These are phyloP conservation scores for Botrytis tulipae DNA, from an alignment of 2,329 filamentous ascomycete genomes.

Conservation along the genomic window DNA sequence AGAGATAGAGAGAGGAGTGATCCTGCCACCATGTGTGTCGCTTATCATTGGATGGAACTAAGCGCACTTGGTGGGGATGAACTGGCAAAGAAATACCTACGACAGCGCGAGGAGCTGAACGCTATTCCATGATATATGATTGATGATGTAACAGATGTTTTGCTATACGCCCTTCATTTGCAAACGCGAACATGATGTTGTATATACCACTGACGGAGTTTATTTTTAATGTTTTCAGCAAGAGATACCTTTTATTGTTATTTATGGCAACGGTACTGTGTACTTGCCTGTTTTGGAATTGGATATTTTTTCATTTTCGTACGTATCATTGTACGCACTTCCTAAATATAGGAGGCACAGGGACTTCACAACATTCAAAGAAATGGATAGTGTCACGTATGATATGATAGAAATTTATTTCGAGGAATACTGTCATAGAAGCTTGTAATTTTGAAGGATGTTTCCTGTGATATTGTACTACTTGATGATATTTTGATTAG, in stretches of 20 bases:
- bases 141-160: conserved; percentile 11
- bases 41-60: conserved; percentile 95
- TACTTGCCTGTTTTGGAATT: conserved; percentile 6
- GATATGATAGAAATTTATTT: background rate
- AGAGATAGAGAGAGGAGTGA: conserved; percentile 68
- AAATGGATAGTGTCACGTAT: background rate
- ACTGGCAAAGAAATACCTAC: conserved; percentile 77
- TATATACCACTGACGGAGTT: conserved; percentile 18
- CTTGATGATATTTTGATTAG: background rate
- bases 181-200: conserved; percentile 6
- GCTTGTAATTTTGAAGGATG: background rate
- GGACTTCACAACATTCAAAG: background rate
- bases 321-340: background rate
- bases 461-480: background rate
- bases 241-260: conserved; percentile 20
- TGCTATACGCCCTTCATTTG: conserved; percentile 1
- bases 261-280: conserved; percentile 1
- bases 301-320: background rate
- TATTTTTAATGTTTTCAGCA: conserved; percentile 14
- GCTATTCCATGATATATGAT: conserved; percentile 33
- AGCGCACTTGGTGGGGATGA: conserved; percentile 84
- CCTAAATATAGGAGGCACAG: background rate
- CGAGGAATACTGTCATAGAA: background rate
- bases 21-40: conserved; percentile 86
- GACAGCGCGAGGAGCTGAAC: conserved; percentile 51